Percentiles rank a stretch among this genome's conserved stretches.
Evolutionary conservation across 495 filamentous ascomycete species (phyloP).

Genomic region (Parathielavia appendiculata): DNA sequence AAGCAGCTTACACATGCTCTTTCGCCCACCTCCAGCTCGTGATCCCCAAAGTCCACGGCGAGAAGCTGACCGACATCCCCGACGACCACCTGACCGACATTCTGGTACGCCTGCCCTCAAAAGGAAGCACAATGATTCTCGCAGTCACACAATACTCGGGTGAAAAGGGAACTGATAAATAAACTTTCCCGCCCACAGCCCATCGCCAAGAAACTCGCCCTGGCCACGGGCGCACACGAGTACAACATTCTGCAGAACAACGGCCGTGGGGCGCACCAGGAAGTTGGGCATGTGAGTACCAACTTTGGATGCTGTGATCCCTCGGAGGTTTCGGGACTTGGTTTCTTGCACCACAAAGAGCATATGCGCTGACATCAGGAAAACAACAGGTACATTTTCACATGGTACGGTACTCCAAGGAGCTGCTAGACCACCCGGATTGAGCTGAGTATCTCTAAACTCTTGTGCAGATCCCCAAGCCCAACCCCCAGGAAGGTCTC

Average conservation of each 20-base stretch:
- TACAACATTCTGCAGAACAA: constrained; percentile 99
- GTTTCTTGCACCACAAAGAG: not conserved
- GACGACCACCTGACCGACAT: constrained; percentile 83
- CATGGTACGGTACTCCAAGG: constrained; percentile 68
- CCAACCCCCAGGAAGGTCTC: constrained; percentile 76
- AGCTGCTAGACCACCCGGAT: too few species aligned
- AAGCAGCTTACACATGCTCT: not conserved
- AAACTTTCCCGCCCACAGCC: constrained; percentile 47
- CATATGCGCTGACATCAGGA: not conserved
- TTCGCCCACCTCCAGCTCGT: constrained; percentile 59
- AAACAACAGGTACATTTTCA: constrained; percentile 76
- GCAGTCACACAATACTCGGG: not conserved
- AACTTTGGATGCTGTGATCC: constrained; percentile 19
- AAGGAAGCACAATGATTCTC: not conserved
- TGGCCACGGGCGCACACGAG: constrained; percentile 67
- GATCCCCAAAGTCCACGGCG: constrained; percentile 93
- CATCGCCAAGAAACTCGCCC: constrained; percentile 79
- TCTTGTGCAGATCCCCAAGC: constrained; percentile 89
- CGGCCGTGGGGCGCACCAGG: constrained; percentile 85
- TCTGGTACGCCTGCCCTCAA: constrained; percentile 50
- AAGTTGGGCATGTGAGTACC: constrained; percentile 77
- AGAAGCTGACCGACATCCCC: constrained; percentile 86
- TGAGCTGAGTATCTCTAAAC: too few species aligned
- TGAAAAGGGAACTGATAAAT: not conserved
- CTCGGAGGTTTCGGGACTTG: not conserved